Conservation (phyloP, 768 basidiomycete genomes). For the Tulasnella calospora region DNA sequence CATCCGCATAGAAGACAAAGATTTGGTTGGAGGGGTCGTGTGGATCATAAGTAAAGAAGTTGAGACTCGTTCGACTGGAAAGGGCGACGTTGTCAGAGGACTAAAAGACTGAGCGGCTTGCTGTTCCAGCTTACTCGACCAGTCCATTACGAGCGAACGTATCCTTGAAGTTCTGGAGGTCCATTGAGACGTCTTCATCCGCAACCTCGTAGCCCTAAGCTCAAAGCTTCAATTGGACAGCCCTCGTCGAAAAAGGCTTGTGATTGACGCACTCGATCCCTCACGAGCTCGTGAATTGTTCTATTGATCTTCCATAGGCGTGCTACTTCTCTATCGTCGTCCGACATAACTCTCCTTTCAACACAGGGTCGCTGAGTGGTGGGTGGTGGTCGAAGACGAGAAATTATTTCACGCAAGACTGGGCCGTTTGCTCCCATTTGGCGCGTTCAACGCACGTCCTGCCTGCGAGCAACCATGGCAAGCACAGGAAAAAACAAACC, state of each 20-base stretch:
- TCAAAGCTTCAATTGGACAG: neutral
- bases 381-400: slow-evolving; percentile 19
- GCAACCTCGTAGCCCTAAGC: slow-evolving; percentile 85
- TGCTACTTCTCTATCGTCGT: slow-evolving; percentile 42
- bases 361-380: neutral
- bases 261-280: slow-evolving; percentile 68
- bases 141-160: slow-evolving; percentile 68
- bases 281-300: slow-evolving; percentile 93
- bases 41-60: slow-evolving; percentile 79
- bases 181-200: slow-evolving; percentile 89
- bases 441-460: neutral
- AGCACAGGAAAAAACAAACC: slow-evolving; percentile 22
- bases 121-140: slow-evolving; percentile 66
- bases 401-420: slow-evolving; percentile 19
- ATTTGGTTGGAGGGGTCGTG: slow-evolving; percentile 70
- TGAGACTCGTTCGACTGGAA: slow-evolving; percentile 65
- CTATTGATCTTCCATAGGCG: slow-evolving; percentile 93
- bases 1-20: slow-evolving; percentile 94
- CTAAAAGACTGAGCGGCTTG: neutral
- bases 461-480: neutral
- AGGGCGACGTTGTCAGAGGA: neutral
- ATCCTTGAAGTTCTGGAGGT: slow-evolving; percentile 69
- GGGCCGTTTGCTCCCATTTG: slow-evolving; percentile 15
- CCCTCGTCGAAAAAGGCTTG: neutral
- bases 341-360: slow-evolving; percentile 23